Evolutionary conservation across 2,329 filamentous ascomycete genomes (phyloP).

Genomic region (Alternaria dauci): DNA sequence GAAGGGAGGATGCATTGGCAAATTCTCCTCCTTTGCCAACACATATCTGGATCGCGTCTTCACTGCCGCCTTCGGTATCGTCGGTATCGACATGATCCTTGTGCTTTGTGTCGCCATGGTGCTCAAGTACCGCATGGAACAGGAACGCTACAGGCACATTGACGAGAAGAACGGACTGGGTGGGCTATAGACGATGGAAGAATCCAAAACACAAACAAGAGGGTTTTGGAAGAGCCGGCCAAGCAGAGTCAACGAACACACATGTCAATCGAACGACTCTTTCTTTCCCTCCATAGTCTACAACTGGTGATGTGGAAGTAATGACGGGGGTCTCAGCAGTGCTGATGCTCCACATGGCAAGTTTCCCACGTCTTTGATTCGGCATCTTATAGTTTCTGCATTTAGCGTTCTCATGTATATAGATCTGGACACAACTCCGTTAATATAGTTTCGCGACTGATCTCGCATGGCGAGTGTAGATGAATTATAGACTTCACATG

Average conservation of each 20-base stretch:
- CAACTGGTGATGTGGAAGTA: slow-evolving; percentile 10
- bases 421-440: slow-evolving; percentile 6
- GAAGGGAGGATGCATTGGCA: slow-evolving; percentile 72
- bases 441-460: background rate
- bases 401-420: slow-evolving; percentile 31
- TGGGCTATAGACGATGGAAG: slow-evolving; percentile 31
- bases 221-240: slow-evolving; percentile 31
- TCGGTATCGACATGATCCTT: slow-evolving; percentile 72
- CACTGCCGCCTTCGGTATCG: slow-evolving; percentile 80
- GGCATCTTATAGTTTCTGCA: slow-evolving; percentile 10
- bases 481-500: slow-evolving; percentile 1
- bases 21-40: slow-evolving; percentile 74
- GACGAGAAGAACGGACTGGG: slow-evolving; percentile 72
- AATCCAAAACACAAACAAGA: background rate
- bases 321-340: slow-evolving; percentile 2
- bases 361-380: slow-evolving; percentile 11
- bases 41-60: slow-evolving; percentile 78
- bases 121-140: slow-evolving; percentile 81
- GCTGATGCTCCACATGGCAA: slow-evolving; percentile 3
- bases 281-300: slow-evolving; percentile 30
- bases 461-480: background rate
- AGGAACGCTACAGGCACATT: slow-evolving; percentile 79
- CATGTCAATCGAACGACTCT: slow-evolving; percentile 27
- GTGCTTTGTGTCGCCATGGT: slow-evolving; percentile 77
- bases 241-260: slow-evolving; percentile 10